Base-by-base conservation (phyloP, 176 grass and related monocot genomes). In the Poa annua region DNA sequence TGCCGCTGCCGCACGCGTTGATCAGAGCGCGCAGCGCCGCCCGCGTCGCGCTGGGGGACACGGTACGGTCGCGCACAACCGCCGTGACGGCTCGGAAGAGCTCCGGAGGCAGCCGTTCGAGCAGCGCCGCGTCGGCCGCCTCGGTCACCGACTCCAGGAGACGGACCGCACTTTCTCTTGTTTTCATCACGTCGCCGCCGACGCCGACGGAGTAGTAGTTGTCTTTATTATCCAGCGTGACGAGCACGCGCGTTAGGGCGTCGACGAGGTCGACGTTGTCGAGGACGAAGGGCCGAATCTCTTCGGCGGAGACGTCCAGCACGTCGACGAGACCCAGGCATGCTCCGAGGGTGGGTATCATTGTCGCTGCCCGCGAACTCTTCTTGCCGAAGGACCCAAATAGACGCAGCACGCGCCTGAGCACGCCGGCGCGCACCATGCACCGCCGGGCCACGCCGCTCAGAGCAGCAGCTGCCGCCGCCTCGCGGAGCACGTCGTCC, bases 71-170 rank as follows among this genome's bases (percentile, higher is more conserved):
- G 13, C 81, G 81, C 29, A 85, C 4, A 48, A 50, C 81, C 29
- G 51, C 74, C 3, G 87, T 90, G 20, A 90, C 20, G 35, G 51
- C 85, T 21, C n/a, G 29, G 78, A 90, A 83, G 73, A 90, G 75
- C 41, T 70, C 85, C 20, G 70, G 67, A 17, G 22, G 71, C 34
- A 88, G 75, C 45, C 78, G 51, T 11, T 68, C 59, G 19, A 85
- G 49, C 2, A 87, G 48, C 14, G 63, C 11, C 12, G 55, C 32
- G 44, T 36, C 15, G 10, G 65, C 39, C 2, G 6, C 38, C 35
- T 76, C 83, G 13, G 64, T 71, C 4, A 86, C 55, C 19, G 76
- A 24, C 1, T 91, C 86, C 2, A 90, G 77, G 2, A 94, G 33
- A 26, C 25, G 83, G 47, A 81, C 54, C 13, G 80, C 74, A 29